These are phyloP conservation scores for Erodium trifolium DNA, from an alignment of 441 rosid genomes.

Conservation along the genomic window DNA sequence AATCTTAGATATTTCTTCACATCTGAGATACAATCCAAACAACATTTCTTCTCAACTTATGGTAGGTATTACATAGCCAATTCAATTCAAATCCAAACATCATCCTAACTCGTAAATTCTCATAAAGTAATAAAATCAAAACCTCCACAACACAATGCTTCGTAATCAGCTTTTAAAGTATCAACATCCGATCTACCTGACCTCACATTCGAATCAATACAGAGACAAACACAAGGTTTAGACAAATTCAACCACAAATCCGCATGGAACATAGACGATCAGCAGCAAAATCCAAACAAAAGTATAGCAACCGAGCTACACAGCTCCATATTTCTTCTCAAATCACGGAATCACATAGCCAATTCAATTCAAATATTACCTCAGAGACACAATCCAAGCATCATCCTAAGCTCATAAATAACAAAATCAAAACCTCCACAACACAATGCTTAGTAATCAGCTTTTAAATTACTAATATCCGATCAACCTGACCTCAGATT, in stretches of 20 bases:
- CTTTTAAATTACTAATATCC: background rate
- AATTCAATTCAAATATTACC: background rate
- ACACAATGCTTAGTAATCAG: background rate
- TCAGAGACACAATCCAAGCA: background rate
- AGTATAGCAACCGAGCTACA: background rate
- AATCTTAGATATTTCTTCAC: too few relatives aligned
- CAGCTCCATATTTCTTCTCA: background rate
- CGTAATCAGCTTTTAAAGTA: background rate
- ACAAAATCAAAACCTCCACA: background rate
- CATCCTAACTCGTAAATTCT: background rate
- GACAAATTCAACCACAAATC: background rate
- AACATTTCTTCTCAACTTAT: background rate
- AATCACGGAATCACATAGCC: background rate
- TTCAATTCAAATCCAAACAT: background rate
- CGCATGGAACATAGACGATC: background rate
- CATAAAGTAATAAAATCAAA: background rate
- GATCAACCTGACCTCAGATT: slow-evolving; percentile 1
- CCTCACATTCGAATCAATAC: background rate
- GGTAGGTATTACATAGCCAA: too few relatives aligned
- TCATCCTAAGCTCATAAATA: background rate
- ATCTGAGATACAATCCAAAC: too few relatives aligned
- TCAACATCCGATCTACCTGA: background rate
- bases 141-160: background rate
- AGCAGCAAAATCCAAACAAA: background rate
- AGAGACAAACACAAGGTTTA: background rate